Evolutionary conservation across 2,329 filamentous ascomycete species (phyloP).

Genomic region (Biscogniauxia sp.): DNA sequence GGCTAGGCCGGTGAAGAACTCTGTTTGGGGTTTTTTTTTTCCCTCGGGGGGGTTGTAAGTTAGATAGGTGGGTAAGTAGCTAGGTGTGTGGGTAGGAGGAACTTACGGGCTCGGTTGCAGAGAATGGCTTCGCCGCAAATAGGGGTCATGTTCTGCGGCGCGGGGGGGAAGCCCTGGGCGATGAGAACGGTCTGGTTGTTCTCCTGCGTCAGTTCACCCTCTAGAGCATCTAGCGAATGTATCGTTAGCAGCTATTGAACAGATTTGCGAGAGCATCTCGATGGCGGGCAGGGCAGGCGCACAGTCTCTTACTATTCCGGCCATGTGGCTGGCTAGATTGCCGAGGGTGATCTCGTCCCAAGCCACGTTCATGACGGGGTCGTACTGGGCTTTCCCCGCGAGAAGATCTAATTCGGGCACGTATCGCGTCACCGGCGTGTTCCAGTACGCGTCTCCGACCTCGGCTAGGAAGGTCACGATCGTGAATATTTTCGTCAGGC

Average conservation of each 20-base stretch:
- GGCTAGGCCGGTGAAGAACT: constrained; percentile 24
- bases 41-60: too few relatives aligned
- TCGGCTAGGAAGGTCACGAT: constrained; percentile 30
- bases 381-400: constrained; percentile 20
- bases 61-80: constrained; percentile 1
- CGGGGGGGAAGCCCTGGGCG: constrained; percentile 26
- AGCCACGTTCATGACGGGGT: constrained; percentile 23
- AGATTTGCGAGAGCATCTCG: background rate
- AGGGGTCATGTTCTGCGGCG: constrained; percentile 18
- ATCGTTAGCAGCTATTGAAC: constrained; percentile 5
- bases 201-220: constrained; percentile 30
- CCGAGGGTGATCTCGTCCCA: constrained; percentile 29
- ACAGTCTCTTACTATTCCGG: constrained; percentile 32
- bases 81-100: background rate
- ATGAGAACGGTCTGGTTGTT: constrained; percentile 25
- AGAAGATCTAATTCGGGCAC: constrained; percentile 27
- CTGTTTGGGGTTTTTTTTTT: too few relatives aligned
- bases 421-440: constrained; percentile 29
- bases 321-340: constrained; percentile 30
- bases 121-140: constrained; percentile 22
- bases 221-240: constrained; percentile 16
- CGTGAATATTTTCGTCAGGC: constrained; percentile 33
- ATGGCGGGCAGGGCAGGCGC: constrained; percentile 6
- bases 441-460: constrained; percentile 28
- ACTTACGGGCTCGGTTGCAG: constrained; percentile 24